Base-by-base conservation (phyloP, 768 basidiomycete species). In the Pulveroboletus sp. region DNA sequence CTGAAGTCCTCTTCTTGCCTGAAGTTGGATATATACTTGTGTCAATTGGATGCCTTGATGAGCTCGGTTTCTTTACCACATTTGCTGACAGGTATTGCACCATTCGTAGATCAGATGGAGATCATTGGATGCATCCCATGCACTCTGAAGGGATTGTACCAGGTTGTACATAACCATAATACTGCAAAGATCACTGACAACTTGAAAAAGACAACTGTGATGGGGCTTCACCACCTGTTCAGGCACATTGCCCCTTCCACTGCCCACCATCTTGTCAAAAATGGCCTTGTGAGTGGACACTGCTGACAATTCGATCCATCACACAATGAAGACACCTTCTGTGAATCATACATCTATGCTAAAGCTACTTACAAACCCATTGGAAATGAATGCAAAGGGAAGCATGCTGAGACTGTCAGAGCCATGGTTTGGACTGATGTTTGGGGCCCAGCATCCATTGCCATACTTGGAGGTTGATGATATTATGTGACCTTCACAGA, bases 41-140 rank as follows among this genome's bases (percentile, higher is more conserved):
- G 6, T 47, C 22, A 0, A 47, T 47, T 7, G 46, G 29, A 13
- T 2, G 8, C 30, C 46, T 47, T 31, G 45, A 47, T 39, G 36
- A 47, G 37, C 36, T 47, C n/a, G 45, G 45, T 0, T 16, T 40
- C 23, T 34, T 7, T 3, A 48, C 24, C 1, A 48, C 32, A 5
- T 48, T 48, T 17, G 23, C 22, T 23, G 22, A 40, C 1, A 22
- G 23, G 0, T 47, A 5, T 23, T 47, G 38, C 23, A 40, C 38
- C 3, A 46, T 46, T 7, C 12, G 4, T 7, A 27, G 17, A 1
- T 6, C 19, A 6, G 27, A 42, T 20, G 41, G 41, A 37, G 13
- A 46, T 6, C 0, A 38, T 46, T 8, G 14, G 36, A 6, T 7
- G 6, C 5, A 46, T 46, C 1, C 45, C 29, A 12, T 5, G 7